Conservation (phyloP, 805 yeast genomes). For the Yamadazyma scolyti region DNA sequence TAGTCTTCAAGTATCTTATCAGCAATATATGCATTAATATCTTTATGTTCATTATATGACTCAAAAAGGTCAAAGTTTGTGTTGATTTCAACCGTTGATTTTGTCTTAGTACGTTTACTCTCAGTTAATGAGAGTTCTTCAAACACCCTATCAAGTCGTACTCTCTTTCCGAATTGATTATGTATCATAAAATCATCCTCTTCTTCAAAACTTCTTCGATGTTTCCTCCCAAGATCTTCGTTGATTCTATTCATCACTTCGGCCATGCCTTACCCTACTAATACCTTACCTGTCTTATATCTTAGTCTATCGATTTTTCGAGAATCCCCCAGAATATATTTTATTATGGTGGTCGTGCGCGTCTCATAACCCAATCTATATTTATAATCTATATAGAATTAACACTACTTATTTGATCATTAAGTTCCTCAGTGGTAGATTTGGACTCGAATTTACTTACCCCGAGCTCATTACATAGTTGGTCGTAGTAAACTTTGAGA, state of each 20-base stretch:
- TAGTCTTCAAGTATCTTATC: conserved; percentile 11
- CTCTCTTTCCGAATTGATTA: conserved; percentile 18
- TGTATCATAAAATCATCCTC: conserved; percentile 9
- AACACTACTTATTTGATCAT: conserved; percentile 9
- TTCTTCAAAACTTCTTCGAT: conserved; percentile 3
- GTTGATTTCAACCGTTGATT: conserved; percentile 5
- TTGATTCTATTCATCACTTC: too few relatives aligned
- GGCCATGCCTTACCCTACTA: too few relatives aligned
- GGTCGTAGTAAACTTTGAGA: conserved; percentile 35
- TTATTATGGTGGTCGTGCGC: too few relatives aligned
- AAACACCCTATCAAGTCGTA: conserved; percentile 28
- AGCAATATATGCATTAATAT: conserved; percentile 10
- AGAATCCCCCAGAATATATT: too few relatives aligned
- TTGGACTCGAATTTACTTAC: conserved; percentile 12
- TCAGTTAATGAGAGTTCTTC: conserved; percentile 19
- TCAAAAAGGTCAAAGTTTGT: conserved; percentile 1
- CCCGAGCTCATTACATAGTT: conserved; percentile 25
- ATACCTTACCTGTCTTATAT: too few relatives aligned
- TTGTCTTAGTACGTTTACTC: background rate
- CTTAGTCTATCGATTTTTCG: too few relatives aligned
- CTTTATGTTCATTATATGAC: background rate
- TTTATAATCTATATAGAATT: conserved; percentile 9
- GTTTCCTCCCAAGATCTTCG: too few relatives aligned
- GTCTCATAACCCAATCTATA: too few relatives aligned
- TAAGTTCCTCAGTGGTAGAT: conserved; percentile 7